Evolutionary conservation across 2,329 filamentous ascomycete genomes (phyloP).

Genomic region (Penicillium sp.): DNA sequence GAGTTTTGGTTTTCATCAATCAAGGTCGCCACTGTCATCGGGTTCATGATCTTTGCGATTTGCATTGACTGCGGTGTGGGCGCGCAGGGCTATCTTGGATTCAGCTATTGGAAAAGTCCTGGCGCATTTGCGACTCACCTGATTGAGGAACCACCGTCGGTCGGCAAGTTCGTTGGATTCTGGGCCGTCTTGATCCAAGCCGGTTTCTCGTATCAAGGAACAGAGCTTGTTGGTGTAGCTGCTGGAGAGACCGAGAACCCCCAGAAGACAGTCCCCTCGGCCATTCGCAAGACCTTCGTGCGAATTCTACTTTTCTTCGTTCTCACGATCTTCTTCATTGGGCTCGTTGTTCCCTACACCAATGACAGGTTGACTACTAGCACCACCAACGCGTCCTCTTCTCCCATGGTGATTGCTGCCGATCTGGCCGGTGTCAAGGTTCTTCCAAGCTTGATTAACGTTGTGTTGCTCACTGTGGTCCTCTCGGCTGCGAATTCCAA

Average conservation of each 20-base stretch:
- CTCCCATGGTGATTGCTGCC: constrained; percentile 48
- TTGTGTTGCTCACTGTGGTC: constrained; percentile 45
- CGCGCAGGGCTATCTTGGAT: constrained; percentile 72
- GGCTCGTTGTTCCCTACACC: constrained; percentile 70
- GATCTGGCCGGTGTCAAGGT: constrained; percentile 42
- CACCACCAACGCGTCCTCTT: constrained; percentile 35
- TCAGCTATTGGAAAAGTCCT: constrained; percentile 70
- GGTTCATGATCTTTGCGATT: constrained; percentile 76
- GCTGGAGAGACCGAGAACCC: constrained; percentile 76
- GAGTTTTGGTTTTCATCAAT: constrained; percentile 79
- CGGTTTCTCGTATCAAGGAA: constrained; percentile 55
- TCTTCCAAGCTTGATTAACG: constrained; percentile 46
- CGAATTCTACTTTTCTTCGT: constrained; percentile 65
- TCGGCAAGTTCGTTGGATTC: constrained; percentile 67
- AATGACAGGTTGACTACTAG: constrained; percentile 51
- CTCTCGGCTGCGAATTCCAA: constrained; percentile 48
- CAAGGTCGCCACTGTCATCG: constrained; percentile 74
- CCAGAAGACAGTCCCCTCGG: constrained; percentile 69
- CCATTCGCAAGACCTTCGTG: constrained; percentile 75
- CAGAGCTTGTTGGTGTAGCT: constrained; percentile 74
- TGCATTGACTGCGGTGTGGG: constrained; percentile 74
- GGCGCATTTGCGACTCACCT: constrained; percentile 70
- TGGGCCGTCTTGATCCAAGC: constrained; percentile 54
- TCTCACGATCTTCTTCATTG: constrained; percentile 63
- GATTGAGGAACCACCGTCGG: constrained; percentile 57